phyloP scores from a whole-genome alignment of 2,329 filamentous ascomycete species.

The Pezicula neosporulosa region DNA sequence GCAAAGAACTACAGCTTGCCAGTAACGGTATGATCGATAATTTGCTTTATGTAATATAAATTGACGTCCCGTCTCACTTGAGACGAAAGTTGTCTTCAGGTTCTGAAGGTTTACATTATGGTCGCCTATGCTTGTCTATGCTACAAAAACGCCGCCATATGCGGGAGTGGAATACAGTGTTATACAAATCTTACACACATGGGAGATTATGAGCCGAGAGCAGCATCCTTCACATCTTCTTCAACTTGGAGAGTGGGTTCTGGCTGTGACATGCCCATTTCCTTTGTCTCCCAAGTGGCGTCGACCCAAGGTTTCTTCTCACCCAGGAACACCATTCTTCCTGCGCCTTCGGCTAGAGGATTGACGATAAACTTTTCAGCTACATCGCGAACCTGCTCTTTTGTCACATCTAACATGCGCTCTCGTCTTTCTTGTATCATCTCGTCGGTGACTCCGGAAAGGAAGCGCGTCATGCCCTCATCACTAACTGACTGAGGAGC shows the following conservation, averaged over 20 bases:
- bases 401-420: conserved; percentile 80
- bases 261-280: conserved; percentile 64
- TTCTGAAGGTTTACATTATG: background rate
- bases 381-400: conserved; percentile 73
- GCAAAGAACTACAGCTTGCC: background rate
- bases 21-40: background rate
- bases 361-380: conserved; percentile 81
- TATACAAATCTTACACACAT: conserved; percentile 7
- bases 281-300: conserved; percentile 68
- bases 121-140: conserved; percentile 8
- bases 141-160: conserved; percentile 9
- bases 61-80: too few relatives aligned
- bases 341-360: conserved; percentile 53
- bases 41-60: too few relatives aligned
- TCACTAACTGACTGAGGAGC: conserved; percentile 82
- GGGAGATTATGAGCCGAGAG: conserved; percentile 19
- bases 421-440: conserved; percentile 86
- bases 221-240: conserved; percentile 20
- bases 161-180: conserved; percentile 22
- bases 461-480: conserved; percentile 83
- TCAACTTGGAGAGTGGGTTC: conserved; percentile 26
- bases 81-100: too few relatives aligned
- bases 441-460: conserved; percentile 79
- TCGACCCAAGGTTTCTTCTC: conserved; percentile 80
- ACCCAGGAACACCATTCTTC: conserved; percentile 72